phyloP scores from a whole-genome alignment of 2,329 filamentous ascomycete genomes.

The Paecilomyces sp. region DNA sequence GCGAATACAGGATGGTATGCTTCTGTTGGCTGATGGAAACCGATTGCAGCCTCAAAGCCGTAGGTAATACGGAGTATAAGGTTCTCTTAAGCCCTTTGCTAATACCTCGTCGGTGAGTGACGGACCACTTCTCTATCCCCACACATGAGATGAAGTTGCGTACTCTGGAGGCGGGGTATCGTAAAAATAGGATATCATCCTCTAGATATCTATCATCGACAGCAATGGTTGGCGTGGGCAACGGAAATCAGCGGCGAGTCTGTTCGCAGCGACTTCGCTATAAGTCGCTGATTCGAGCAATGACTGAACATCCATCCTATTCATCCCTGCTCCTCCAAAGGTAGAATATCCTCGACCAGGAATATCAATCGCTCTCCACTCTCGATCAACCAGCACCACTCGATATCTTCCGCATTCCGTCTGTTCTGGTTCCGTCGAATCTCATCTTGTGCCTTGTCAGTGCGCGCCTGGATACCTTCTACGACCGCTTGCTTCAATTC shows the following conservation, averaged over 20 bases:
- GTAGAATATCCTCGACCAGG: constrained; percentile 26
- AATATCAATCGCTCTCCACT: constrained; percentile 33
- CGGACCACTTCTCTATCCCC: neutral
- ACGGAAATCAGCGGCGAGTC: neutral
- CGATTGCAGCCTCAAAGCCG: neutral
- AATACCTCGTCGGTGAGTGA: neutral
- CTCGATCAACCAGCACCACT: constrained; percentile 33
- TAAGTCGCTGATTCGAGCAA: no score
- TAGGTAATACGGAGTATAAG: neutral
- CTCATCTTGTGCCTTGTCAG: constrained; percentile 37
- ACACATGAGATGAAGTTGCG: neutral
- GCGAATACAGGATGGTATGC: neutral
- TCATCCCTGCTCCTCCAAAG: constrained; percentile 2
- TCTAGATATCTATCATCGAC: neutral
- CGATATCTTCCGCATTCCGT: constrained; percentile 25
- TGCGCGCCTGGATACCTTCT: constrained; percentile 46
- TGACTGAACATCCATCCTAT: neutral
- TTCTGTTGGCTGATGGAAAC: neutral
- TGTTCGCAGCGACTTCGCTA: neutral
- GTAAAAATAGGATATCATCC: neutral
- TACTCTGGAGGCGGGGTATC: neutral
- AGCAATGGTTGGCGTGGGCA: no score
- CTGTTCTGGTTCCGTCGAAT: constrained; percentile 38
- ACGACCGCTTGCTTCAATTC: constrained; percentile 42
- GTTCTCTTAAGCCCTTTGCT: neutral